A percentile compares a stretch with the other conserved stretches of the same genome.
Evolutionary conservation across 768 basidiomycete genomes (phyloP).

Genomic region (Termitomyces sp.): DNA sequence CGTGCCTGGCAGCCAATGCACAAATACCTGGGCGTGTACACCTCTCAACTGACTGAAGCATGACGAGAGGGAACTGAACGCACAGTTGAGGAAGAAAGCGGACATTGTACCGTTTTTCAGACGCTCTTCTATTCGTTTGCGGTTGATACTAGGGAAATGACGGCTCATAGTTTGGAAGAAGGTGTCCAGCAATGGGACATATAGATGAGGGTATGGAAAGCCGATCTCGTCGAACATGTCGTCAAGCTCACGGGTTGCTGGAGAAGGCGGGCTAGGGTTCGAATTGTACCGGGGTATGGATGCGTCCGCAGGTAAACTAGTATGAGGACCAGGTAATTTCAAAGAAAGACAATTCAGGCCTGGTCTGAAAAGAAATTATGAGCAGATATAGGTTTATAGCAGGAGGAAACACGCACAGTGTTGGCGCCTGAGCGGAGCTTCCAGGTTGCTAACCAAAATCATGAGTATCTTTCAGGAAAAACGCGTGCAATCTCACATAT

Average conservation of each 20-base stretch:
- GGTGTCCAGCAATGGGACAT: slow-evolving; percentile 11
- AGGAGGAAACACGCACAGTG: not conserved
- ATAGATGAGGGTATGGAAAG: slow-evolving; percentile 11
- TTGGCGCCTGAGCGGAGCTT: not conserved
- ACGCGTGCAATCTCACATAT: slow-evolving; percentile 5
- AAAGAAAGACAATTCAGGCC: slow-evolving; percentile 2
- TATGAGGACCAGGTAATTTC: slow-evolving; percentile 1
- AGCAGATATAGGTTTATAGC: not conserved
- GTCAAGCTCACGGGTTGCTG: slow-evolving; percentile 2
- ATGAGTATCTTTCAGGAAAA: not conserved
- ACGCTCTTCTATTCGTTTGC: slow-evolving; percentile 13
- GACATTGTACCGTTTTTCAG: slow-evolving; percentile 13
- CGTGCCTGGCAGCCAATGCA: slow-evolving; percentile 9
- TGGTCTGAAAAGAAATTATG: not conserved
- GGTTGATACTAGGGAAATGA: slow-evolving; percentile 13
- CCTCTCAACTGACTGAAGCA: not conserved
- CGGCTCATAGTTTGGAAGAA: slow-evolving; percentile 13
- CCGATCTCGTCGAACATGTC: slow-evolving; percentile 12
- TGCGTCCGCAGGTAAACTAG: not conserved
- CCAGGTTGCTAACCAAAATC: not conserved
- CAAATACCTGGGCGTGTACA: slow-evolving; percentile 7
- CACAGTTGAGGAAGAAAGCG: slow-evolving; percentile 15
- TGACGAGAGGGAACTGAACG: not conserved
- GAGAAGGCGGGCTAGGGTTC: slow-evolving; percentile 3
- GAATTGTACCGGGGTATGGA: not conserved